Evolutionary conservation across 345 rosid genomes (phyloP).

Genomic region (Cardiospermum halicacabum): DNA sequence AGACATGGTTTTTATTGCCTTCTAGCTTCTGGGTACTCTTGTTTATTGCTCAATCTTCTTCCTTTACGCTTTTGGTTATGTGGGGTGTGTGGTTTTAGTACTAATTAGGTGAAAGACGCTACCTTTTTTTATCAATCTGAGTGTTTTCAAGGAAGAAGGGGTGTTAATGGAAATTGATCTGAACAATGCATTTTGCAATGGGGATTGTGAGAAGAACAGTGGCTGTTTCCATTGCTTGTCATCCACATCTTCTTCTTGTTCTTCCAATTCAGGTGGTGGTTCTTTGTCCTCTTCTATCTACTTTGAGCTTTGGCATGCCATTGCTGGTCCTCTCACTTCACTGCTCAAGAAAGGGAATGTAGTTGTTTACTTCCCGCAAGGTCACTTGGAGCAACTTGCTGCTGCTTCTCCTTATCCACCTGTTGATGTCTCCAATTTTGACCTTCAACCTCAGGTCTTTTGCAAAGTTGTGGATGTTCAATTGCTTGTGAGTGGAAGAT

Average conservation of each 20-base stretch:
- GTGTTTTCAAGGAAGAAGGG: not conserved
- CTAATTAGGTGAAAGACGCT: not conserved
- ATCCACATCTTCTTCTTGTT: constrained; percentile 51
- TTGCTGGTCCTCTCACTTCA: constrained; percentile 82
- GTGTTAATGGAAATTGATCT: constrained; percentile 90
- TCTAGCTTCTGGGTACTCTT: constrained; percentile 24
- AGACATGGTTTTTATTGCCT: constrained; percentile 3
- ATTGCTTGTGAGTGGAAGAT: constrained; percentile 50
- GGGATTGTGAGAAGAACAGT: constrained; percentile 32
- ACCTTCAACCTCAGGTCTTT: constrained; percentile 62
- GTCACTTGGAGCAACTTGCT: constrained; percentile 71
- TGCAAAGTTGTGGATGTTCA: constrained; percentile 67
- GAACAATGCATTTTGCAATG: constrained; percentile 60
- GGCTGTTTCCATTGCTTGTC: constrained; percentile 41
- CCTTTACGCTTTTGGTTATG: constrained; percentile 21
- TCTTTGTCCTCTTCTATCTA: constrained; percentile 53
- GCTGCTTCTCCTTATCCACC: constrained; percentile 41
- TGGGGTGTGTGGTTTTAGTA: constrained; percentile 16
- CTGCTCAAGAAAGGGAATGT: constrained; percentile 80
- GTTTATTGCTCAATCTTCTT: constrained; percentile 19
- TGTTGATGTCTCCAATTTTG: constrained; percentile 46
- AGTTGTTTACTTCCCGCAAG: constrained; percentile 82
- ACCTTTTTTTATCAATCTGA: not conserved
- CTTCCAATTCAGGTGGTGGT: constrained; percentile 47
- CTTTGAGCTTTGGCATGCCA: constrained; percentile 90